A percentile compares a stretch with the other conserved stretches of the same genome.
Conservation (phyloP, 1,284 basidiomycete genomes). For the Heterobasidion irregulare region DNA sequence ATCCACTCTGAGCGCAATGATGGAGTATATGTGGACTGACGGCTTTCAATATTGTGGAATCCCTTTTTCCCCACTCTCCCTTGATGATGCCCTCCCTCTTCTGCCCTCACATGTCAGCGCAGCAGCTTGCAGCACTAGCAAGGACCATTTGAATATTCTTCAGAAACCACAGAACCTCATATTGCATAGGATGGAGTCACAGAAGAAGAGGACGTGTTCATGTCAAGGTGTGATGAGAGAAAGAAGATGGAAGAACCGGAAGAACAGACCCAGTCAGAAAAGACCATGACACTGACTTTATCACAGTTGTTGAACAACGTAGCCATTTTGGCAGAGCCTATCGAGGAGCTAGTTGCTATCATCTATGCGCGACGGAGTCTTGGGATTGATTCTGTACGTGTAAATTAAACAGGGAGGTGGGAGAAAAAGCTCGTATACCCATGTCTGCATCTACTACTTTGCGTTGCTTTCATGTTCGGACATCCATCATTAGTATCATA, state of each 20-base stretch:
- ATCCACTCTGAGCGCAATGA: too few species aligned
- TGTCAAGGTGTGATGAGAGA: constrained; percentile 45
- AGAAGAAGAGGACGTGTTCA: constrained; percentile 64
- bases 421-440: neutral
- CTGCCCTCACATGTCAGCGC: too few species aligned
- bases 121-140: too few species aligned
- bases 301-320: constrained; percentile 90
- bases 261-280: constrained; percentile 23
- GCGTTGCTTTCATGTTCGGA: neutral
- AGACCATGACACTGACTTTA: constrained; percentile 50
- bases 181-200: constrained; percentile 2
- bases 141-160: too few species aligned
- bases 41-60: too few species aligned
- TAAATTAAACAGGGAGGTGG: constrained; percentile 23
- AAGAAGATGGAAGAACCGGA: constrained; percentile 9
- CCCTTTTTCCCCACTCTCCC: too few species aligned
- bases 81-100: too few species aligned
- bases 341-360: constrained; percentile 89
- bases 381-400: constrained; percentile 77
- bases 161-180: too few species aligned
- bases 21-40: too few species aligned
- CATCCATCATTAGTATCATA: neutral
- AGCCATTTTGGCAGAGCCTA: constrained; percentile 90
- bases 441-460: constrained; percentile 6
- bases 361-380: constrained; percentile 79